A percentile compares a stretch with the other conserved stretches of the same genome.
These are phyloP conservation scores for Nitzschia sp. DNA, from an alignment of 108 stramenopile genomes.

Conservation along the genomic window DNA sequence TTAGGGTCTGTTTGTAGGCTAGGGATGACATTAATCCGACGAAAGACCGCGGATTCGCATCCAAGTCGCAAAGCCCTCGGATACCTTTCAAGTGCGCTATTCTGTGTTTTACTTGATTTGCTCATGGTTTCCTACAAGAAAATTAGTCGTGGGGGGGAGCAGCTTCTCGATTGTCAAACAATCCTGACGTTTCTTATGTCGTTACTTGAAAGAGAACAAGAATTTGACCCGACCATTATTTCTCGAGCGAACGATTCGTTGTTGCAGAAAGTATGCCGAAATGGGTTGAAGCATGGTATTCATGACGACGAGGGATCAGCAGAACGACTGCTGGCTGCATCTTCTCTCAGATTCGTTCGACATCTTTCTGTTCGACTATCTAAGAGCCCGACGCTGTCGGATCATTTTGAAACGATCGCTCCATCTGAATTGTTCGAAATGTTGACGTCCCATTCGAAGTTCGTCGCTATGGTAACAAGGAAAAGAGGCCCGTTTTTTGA, in stretches of 20 bases:
- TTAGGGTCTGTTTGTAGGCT: not conserved
- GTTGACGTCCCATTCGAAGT: constrained; percentile 44
- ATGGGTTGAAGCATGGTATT: constrained; percentile 27
- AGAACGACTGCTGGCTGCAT: not conserved
- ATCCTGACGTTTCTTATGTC: not conserved
- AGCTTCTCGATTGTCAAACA: not conserved
- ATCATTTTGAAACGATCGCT: not conserved
- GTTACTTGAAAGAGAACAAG: not conserved
- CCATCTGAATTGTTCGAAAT: constrained; percentile 33
- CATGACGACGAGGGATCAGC: not conserved
- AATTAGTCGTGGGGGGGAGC: no score
- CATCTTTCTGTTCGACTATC: not conserved
- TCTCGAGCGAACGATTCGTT: not conserved
- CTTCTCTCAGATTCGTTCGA: constrained; percentile 12
- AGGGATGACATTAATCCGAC: not conserved
- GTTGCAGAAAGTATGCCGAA: constrained; percentile 18
- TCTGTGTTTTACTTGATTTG: not conserved
- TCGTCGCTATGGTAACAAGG: constrained; percentile 18
- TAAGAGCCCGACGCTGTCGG: not conserved
- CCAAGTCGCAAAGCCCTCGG: no score
- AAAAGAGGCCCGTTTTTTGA: not conserved
- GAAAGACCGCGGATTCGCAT: no score
- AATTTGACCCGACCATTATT: not conserved
- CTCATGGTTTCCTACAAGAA: not conserved
- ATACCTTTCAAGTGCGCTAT: not conserved